Conservation (phyloP, 495 filamentous ascomycete species). For the Hypoxylon rickii region DNA sequence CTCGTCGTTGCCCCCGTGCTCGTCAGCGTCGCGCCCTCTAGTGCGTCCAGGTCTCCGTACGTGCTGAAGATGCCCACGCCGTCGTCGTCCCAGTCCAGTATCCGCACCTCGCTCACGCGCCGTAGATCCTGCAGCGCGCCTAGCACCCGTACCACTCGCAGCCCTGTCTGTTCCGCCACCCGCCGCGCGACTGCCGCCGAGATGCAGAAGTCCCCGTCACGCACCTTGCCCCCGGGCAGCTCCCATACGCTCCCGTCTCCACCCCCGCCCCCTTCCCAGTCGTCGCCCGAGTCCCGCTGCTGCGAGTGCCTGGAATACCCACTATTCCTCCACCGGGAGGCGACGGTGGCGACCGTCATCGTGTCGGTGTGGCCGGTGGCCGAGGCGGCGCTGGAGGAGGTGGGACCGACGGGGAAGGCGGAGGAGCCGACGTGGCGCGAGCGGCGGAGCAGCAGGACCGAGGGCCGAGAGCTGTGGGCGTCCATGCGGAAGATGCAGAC, state of each 20-base stretch:
- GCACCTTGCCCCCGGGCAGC: conserved; percentile 33
- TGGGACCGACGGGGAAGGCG: background rate
- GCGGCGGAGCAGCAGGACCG: conserved; percentile 29
- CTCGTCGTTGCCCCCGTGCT: too few relatives aligned
- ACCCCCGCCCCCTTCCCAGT: background rate
- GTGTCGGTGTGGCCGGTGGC: background rate
- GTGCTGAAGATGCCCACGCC: conserved; percentile 26
- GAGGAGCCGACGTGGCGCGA: background rate
- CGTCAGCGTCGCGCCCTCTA: conserved; percentile 24
- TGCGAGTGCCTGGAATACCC: background rate
- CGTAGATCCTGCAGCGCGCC: conserved; percentile 26
- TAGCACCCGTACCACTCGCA: conserved; percentile 29
- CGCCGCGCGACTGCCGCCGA: conserved; percentile 31
- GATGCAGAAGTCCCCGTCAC: conserved; percentile 31
- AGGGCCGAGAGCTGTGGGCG: conserved; percentile 21
- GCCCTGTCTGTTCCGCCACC: conserved; percentile 29
- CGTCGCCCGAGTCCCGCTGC: background rate
- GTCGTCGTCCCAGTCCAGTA: conserved; percentile 32
- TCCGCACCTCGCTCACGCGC: conserved; percentile 23
- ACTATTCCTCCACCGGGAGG: background rate
- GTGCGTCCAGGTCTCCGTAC: background rate
- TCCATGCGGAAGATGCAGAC: conserved; percentile 38
- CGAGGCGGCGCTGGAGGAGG: background rate
- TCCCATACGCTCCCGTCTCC: conserved; percentile 24
- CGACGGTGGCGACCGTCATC: background rate